A percentile compares a stretch with the other conserved stretches of the same genome.
Evolutionary conservation across 192 early-diverging fungal species (phyloP).

Genomic region (Coemansia sp.): DNA sequence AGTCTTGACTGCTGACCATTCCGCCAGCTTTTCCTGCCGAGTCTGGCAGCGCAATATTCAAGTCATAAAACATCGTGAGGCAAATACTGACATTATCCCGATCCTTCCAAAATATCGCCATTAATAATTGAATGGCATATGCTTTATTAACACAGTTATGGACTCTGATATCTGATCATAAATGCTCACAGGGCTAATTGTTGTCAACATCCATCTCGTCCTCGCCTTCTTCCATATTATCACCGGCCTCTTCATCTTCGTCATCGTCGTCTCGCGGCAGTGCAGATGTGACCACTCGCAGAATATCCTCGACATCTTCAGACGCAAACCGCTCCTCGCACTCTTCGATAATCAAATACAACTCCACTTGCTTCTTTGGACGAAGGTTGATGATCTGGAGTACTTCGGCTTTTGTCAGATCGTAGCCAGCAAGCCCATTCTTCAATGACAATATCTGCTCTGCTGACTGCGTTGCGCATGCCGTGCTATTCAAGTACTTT

Average conservation of each 20-base stretch:
- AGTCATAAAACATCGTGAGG: conserved; percentile 42
- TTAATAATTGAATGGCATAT: background rate
- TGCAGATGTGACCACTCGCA: conserved; percentile 50
- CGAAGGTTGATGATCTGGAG: conserved; percentile 76
- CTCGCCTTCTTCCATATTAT: conserved; percentile 9
- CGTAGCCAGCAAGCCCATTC: conserved; percentile 42
- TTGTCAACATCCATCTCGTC: conserved; percentile 22
- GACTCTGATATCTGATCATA: conserved; percentile 3
- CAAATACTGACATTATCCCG: too few relatives aligned
- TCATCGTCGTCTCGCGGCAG: conserved; percentile 51
- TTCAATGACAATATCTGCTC: conserved; percentile 59
- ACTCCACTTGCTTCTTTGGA: conserved; percentile 66
- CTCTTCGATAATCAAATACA: conserved; percentile 74
- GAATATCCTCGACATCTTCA: conserved; percentile 59
- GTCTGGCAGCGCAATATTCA: conserved; percentile 54
- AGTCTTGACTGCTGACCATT: conserved; percentile 31
- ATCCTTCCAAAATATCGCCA: background rate
- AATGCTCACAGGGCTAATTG: background rate
- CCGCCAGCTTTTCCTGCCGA: conserved; percentile 36
- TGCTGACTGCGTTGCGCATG: conserved; percentile 62
- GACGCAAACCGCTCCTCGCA: conserved; percentile 65
- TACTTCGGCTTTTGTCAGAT: conserved; percentile 73
- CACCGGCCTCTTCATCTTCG: conserved; percentile 12
- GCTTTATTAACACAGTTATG: background rate
- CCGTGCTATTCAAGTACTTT: conserved; percentile 61